A percentile compares a stretch with the other conserved stretches of the same genome.
phyloP scores from a whole-genome alignment of 768 basidiomycete genomes.

The Leucogyrophana mollusca region DNA sequence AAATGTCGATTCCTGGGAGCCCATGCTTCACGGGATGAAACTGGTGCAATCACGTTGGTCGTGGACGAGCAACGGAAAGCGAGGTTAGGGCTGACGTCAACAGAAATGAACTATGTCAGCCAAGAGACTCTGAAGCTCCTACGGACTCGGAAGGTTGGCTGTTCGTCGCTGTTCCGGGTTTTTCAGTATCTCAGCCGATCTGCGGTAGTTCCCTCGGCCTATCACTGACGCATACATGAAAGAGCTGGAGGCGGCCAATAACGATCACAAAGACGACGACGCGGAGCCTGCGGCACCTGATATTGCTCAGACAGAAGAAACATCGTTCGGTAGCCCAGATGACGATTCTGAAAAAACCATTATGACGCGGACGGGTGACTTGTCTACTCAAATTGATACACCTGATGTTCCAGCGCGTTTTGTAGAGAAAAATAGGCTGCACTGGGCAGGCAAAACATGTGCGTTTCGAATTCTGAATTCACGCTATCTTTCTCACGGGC shows the following conservation, averaged over 20 bases:
- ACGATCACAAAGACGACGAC: conserved; percentile 10
- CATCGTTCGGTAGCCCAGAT: conserved; percentile 2
- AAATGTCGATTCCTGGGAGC: conserved; percentile 90
- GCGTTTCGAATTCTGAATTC: no score
- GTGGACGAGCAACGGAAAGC: conserved; percentile 62
- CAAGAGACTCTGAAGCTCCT: conserved; percentile 58
- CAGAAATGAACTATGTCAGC: conserved; percentile 72
- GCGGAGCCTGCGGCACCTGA: conserved; percentile 9
- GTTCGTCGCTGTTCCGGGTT: not conserved
- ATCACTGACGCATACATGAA: conserved; percentile 61
- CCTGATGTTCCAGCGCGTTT: conserved; percentile 73
- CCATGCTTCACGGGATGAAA: conserved; percentile 55
- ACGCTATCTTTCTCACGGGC: not conserved
- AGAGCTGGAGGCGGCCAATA: conserved; percentile 42
- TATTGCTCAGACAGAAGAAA: conserved; percentile 9
- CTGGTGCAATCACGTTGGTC: conserved; percentile 42
- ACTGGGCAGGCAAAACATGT: conserved; percentile 90
- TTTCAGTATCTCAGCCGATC: not conserved
- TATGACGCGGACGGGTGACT: conserved; percentile 35
- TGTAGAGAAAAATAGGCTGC: conserved; percentile 80
- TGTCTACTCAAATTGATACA: conserved; percentile 43
- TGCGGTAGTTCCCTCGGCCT: conserved; percentile 66
- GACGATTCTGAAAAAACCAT: conserved; percentile 15
- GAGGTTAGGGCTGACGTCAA: conserved; percentile 40
- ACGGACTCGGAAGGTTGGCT: conserved; percentile 63